A percentile compares a stretch with the other conserved stretches of the same genome.
Evolutionary conservation across 2,329 filamentous ascomycete genomes (phyloP).

Genomic region (Paraconiothyrium sp.): DNA sequence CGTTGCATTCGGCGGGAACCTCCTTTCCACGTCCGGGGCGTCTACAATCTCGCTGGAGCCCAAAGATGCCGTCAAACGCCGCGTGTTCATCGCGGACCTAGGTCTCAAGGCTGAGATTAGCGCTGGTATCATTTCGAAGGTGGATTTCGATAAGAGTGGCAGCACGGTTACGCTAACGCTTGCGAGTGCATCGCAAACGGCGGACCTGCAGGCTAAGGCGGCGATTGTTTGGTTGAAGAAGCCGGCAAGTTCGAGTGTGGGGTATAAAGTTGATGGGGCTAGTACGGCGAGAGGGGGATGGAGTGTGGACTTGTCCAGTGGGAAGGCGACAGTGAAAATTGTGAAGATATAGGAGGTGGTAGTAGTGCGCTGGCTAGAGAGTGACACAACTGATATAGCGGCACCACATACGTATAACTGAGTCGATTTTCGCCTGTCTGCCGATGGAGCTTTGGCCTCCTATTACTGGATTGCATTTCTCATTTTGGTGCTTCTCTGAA

Average conservation of each 20-base stretch:
- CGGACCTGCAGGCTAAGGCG: slow-evolving; percentile 25
- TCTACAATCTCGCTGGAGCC: slow-evolving; percentile 51
- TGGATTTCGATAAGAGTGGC: slow-evolving; percentile 21
- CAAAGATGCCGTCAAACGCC: slow-evolving; percentile 58
- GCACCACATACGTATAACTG: too few relatives aligned
- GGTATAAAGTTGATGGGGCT: slow-evolving; percentile 24
- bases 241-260: slow-evolving; percentile 12
- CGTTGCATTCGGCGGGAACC: slow-evolving; percentile 60
- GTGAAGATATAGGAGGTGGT: slow-evolving; percentile 7
- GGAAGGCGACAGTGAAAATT: slow-evolving; percentile 24
- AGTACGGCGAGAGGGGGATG: slow-evolving; percentile 28
- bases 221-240: slow-evolving; percentile 33
- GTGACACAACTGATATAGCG: neutral
- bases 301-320: slow-evolving; percentile 26
- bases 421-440: too few relatives aligned
- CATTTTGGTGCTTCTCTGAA: too few relatives aligned
- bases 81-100: slow-evolving; percentile 60
- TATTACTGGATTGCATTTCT: too few relatives aligned
- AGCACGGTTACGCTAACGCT: slow-evolving; percentile 25
- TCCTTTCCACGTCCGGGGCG: slow-evolving; percentile 33
- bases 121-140: slow-evolving; percentile 30
- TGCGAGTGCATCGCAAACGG: slow-evolving; percentile 17
- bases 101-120: slow-evolving; percentile 47
- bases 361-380: neutral
- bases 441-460: too few relatives aligned